Evolutionary conservation across 352 stramenopile species (phyloP), one percentile per base, ranked within the genome.

Genomic region (Aphanomyces cochlioides): DNA sequence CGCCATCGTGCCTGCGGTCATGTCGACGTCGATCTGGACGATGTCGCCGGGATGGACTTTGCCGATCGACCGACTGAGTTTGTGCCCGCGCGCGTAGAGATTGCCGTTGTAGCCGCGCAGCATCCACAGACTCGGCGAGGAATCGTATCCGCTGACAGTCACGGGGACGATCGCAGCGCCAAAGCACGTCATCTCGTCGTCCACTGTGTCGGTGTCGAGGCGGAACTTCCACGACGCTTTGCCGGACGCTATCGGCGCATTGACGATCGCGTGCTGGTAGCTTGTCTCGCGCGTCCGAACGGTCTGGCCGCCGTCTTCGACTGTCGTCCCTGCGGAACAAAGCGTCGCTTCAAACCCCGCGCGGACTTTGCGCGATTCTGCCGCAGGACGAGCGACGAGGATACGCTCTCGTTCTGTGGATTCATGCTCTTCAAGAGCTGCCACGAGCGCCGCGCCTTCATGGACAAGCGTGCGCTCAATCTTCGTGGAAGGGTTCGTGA

Each of bases 101-200:
- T 96, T 95, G 28, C 90, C 90, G 47, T 96, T 97, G 76, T 97
- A 97, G 6, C 89, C 88, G 54, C 90, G 81, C 2, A 96, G 72
- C 90, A 97, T 97, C 90, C 90, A 97, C 39, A 97, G 72, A 73
- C 82, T 96, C 7, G 89, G 86, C 28, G 88, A 96, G 13, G 90
- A 96, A 65, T 96, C 92, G 60, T 97, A 97, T 39, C 89, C 90
- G 38, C 85, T 93, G 1, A 93, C 87, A 36, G 83, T 90, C 50
- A 96, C 85, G 57, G 89, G 90, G 36, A 96, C 77, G 54, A 93
- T 93, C 5, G 89, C 88, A 34, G 90, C 90, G 58, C 90, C 90
- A 76, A 97, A 96, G 45, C 90, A 96, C 43, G 87, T 96, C 87
- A 95, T 96, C 72, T 97, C 90, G 47, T 97, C 90, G 57, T 96